Base-by-base conservation (phyloP, 1,139 yeast genomes). In the Protomyces gravidus region DNA sequence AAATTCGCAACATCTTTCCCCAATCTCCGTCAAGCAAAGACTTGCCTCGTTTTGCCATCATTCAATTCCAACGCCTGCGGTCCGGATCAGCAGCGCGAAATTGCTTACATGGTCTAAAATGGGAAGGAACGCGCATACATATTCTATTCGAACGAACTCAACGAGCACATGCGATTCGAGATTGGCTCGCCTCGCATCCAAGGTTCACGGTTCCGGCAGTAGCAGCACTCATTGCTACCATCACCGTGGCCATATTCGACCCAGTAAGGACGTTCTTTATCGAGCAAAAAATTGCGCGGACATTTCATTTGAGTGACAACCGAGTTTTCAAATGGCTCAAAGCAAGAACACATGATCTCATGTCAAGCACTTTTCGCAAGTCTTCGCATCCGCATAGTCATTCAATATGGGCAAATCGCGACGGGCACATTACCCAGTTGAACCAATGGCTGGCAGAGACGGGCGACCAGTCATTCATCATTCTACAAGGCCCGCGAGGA, bases 401-500 rank as follows among this genome's bases (percentile, higher is more conserved):
- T 3, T 36, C 42, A 15, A 47, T 50, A 6, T 60, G 67, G 61
- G 46, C 63, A 75, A 17, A 75, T 78, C 28, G 70, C 70, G 36
- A 68, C 70, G 85, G 84, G 61, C 80, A 81, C 63, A 82, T 85
- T 1, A 83, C 84, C 63, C 87, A 85, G 64, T 70, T 92, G 61
- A 80, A 78, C 65, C 76, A 87, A 65, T 86, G 95, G 95, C 75
- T 90, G n/a, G 68, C 68, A 61, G 94, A 86, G 69, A 88, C 87
- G 63, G 81, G 82, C n/a, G 80, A 82, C 67, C 88, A 97, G 1
- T 45, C 51, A 6, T 92, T 89, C 69, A 89, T 90, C 39, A 82
- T 92, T 2, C 85, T 92, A 1, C 82, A 85, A 65, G 98, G 98
- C 2, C 98, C 98, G 2, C 80, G 89, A 65, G 98, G 98, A 5